phyloP scores from a whole-genome alignment of 305 asterid genomes.

The Solanum hybrid region DNA sequence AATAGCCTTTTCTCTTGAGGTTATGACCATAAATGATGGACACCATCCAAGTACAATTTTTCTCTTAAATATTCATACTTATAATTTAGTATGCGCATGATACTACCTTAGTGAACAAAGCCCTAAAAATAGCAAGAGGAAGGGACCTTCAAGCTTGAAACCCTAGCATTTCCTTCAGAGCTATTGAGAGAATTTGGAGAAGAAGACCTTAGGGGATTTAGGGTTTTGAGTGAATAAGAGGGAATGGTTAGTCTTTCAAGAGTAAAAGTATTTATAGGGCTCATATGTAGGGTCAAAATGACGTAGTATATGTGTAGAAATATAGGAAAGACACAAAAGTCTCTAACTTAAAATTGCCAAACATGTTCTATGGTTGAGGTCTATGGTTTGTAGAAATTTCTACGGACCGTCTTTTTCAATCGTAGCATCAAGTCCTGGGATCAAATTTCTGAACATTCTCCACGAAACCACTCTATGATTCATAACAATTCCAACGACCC shows the following conservation, averaged over 20 bases:
- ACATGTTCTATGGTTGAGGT: not conserved
- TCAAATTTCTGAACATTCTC: not conserved
- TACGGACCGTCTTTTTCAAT: not conserved
- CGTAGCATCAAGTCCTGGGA: not conserved
- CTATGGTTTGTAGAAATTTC: not conserved
- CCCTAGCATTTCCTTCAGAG: not conserved
- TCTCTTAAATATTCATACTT: not conserved
- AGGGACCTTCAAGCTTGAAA: not conserved
- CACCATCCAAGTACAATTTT: not conserved
- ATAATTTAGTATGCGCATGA: not conserved
- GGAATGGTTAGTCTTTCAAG: not conserved
- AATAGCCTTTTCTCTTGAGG: not conserved
- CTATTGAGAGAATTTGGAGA: not conserved
- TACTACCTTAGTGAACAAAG: not conserved
- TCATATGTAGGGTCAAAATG: not conserved
- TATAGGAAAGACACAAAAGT: not conserved
- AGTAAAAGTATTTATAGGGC: not conserved
- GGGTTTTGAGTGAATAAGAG: not conserved
- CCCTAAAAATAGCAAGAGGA: not conserved
- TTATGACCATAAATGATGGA: not conserved
- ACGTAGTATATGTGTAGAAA: not conserved
- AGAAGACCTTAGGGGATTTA: not conserved
- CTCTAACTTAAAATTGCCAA: not conserved
- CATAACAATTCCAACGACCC: not conserved
- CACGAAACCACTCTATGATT: not conserved